Base-by-base conservation (phyloP, 2,329 filamentous ascomycete genomes). In the Cercospora berteroae region DNA sequence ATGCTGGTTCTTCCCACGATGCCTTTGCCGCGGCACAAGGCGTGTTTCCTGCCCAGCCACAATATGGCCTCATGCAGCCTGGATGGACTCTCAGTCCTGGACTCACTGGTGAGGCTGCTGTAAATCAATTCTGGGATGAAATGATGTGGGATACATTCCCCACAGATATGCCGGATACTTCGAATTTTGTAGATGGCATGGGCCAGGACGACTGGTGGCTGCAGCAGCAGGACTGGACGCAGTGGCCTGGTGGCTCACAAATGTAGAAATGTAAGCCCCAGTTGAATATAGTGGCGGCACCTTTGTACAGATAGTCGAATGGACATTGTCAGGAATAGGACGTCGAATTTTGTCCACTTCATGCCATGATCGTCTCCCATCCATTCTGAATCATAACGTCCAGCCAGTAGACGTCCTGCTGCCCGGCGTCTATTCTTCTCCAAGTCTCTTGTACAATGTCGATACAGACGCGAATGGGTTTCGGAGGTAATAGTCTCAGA, bases 361-460 rank as follows among this genome's bases (percentile, higher is more conserved):
- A 83, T 25, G 81, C 84, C 81, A 86, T 84, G 27, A 86, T 81
- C 8, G 84, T 86, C 73, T 86, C 83, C 83, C 84, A 87, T 8
- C 84, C 83, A 66, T 84, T 85, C 74, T 86, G 83, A 69, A 85
- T 83, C 83, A 87, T 85, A 5, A 87, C 81, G 74, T 87, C 85
- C 69, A 87, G 81, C 85, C 85, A 87, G 73, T 85, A 86, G 3
- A 81, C 79, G 52, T 83, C 79, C 13, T 80, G 77, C 1, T 71
- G 67, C 44, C 83, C 83, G 7, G 79, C 78, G 70, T 87, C 85
- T 72, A 84, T 81, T 62, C 82, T 77, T 57, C 77, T 75, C 85
- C 85, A 87, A 0, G 84, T 84, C 74, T 86, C 84, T 66, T 80
- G 79, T 20, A 87, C 81, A 12, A 87, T 76, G 56, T 81, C 77